Evolutionary conservation across 495 filamentous ascomycete species (phyloP).

Genomic region (Hypomontagnella submonticulosa): DNA sequence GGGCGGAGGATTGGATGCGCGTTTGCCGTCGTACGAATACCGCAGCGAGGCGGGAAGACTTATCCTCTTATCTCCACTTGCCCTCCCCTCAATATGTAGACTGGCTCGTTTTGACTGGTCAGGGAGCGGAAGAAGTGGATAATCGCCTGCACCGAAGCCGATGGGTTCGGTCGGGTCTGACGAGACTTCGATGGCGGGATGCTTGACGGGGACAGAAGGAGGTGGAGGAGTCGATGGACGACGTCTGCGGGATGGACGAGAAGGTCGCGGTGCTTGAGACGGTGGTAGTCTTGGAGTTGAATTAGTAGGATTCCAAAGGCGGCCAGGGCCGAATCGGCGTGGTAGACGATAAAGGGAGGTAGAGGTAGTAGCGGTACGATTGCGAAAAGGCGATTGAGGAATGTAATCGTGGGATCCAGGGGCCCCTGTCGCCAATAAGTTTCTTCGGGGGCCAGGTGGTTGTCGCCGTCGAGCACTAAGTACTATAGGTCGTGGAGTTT

Average conservation of each 20-base stretch:
- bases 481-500: conserved; percentile 36
- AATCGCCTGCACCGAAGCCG: conserved; percentile 65
- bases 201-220: conserved; percentile 59
- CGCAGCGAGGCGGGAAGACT: conserved; percentile 70
- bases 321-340: conserved; percentile 54
- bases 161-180: conserved; percentile 46
- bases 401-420: conserved; percentile 50
- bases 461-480: conserved; percentile 44
- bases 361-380: conserved; percentile 44
- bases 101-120: conserved; percentile 71
- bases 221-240: conserved; percentile 60
- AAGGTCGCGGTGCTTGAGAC: conserved; percentile 29
- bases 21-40: conserved; percentile 61
- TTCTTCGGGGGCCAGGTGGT: conserved; percentile 53
- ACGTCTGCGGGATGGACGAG: conserved; percentile 40
- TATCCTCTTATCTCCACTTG: conserved; percentile 72
- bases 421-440: conserved; percentile 35
- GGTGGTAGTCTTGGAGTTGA: conserved; percentile 64
- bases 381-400: conserved; percentile 59
- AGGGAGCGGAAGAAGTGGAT: conserved; percentile 75
- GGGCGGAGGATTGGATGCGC: conserved; percentile 49
- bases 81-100: conserved; percentile 72
- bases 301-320: conserved; percentile 74
- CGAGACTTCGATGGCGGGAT: conserved; percentile 52
- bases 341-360: conserved; percentile 47